Evolutionary conservation across 352 stramenopile genomes (phyloP).

Genomic region (Phytophthora pseudosyringae): DNA sequence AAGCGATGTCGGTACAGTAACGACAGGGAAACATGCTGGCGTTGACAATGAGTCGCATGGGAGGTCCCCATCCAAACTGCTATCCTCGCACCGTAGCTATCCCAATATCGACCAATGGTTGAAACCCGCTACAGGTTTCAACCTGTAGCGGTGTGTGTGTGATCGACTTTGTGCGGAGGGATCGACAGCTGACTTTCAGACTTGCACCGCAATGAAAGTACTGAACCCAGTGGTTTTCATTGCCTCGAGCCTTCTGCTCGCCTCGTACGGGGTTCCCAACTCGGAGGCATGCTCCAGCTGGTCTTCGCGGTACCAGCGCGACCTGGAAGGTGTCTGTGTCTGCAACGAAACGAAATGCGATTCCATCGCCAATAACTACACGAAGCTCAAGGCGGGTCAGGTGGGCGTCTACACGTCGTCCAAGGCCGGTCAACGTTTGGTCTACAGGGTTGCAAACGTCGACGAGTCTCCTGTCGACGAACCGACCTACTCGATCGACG

Average conservation of each 20-base stretch:
- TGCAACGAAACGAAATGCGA: slow-evolving; percentile 6
- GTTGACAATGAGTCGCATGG: too few relatives aligned
- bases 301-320: not conserved
- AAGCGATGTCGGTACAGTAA: too few relatives aligned
- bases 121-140: too few relatives aligned
- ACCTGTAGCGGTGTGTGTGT: too few relatives aligned
- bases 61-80: too few relatives aligned
- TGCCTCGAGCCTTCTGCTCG: not conserved
- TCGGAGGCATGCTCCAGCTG: not conserved
- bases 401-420: slow-evolving; percentile 46
- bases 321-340: slow-evolving; percentile 1
- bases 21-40: too few relatives aligned
- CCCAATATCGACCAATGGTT: too few relatives aligned
- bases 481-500: slow-evolving; percentile 49
- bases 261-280: not conserved
- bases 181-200: not conserved
- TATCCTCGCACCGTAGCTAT: too few relatives aligned
- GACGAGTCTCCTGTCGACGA: slow-evolving; percentile 18
- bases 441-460: slow-evolving; percentile 31
- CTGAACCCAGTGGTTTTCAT: not conserved
- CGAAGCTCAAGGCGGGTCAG: slow-evolving; percentile 33
- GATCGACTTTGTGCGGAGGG: not conserved
- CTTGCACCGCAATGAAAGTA: not conserved
- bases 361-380: slow-evolving; percentile 25
- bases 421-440: slow-evolving; percentile 46